These are phyloP conservation scores for Russula sp. DNA, from an alignment of 768 basidiomycete genomes.

Conservation along the genomic window DNA sequence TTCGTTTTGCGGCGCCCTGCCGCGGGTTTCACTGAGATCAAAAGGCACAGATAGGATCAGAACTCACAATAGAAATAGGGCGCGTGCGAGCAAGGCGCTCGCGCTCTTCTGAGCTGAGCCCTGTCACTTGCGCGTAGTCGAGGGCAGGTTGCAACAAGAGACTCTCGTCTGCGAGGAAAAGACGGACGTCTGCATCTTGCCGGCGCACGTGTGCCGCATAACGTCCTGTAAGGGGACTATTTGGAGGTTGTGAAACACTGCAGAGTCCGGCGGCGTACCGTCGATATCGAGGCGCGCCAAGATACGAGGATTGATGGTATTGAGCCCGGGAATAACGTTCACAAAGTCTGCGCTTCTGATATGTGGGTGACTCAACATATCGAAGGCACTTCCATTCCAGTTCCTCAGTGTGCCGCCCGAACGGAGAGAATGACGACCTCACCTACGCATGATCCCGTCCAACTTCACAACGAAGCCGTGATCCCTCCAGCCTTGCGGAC, in stretches of 20 bases:
- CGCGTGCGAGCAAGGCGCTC: slow-evolving; percentile 54
- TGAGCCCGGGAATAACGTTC: slow-evolving; percentile 45
- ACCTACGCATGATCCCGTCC: slow-evolving; percentile 45
- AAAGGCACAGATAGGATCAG: background rate
- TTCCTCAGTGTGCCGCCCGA: background rate
- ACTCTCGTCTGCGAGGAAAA: slow-evolving; percentile 72
- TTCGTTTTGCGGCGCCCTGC: slow-evolving; percentile 86
- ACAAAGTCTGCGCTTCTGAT: slow-evolving; percentile 42
- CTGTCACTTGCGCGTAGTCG: slow-evolving; percentile 59
- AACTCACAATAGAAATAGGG: slow-evolving; percentile 63
- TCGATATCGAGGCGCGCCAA: slow-evolving; percentile 64
- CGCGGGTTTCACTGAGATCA: background rate
- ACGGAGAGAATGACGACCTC: background rate
- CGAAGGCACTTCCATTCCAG: slow-evolving; percentile 53
- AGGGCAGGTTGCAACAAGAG: slow-evolving; percentile 61
- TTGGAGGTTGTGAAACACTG: background rate
- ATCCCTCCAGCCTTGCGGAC: slow-evolving; percentile 43
- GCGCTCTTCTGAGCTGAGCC: slow-evolving; percentile 70
- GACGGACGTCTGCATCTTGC: slow-evolving; percentile 68
- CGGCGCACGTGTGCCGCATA: slow-evolving; percentile 61
- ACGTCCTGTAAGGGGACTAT: slow-evolving; percentile 36
- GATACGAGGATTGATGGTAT: slow-evolving; percentile 43
- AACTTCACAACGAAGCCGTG: slow-evolving; percentile 37
- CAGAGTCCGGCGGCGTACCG: slow-evolving; percentile 38
- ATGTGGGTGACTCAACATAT: slow-evolving; percentile 57